phyloP scores from a whole-genome alignment of 345 rosid genomes.

The Rhodomyrtus tomentosa region DNA sequence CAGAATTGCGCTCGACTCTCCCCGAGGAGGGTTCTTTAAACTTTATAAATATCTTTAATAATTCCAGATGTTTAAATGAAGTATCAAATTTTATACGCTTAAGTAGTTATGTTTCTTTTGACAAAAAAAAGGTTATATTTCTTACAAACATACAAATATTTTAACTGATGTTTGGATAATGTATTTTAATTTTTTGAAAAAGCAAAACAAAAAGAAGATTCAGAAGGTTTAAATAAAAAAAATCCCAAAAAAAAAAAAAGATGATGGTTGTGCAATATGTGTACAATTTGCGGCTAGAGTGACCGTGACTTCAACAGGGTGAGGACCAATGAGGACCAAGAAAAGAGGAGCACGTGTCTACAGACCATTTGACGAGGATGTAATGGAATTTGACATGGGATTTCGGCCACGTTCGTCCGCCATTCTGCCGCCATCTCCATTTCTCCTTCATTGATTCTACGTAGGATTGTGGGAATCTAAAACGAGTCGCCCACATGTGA shows the following conservation, averaged over 20 bases:
- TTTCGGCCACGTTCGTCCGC: not conserved
- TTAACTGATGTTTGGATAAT: not conserved
- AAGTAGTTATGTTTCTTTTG: too few relatives aligned
- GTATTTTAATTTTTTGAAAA: not conserved
- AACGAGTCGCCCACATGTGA: not conserved
- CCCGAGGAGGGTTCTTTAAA: not conserved
- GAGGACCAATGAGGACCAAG: not conserved
- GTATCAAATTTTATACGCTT: too few relatives aligned
- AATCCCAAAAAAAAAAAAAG: not conserved
- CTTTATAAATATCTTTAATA: not conserved
- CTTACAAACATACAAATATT: not conserved
- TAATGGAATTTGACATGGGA: not conserved
- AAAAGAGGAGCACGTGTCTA: not conserved
- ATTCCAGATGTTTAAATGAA: not conserved
- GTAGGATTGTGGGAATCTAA: not conserved
- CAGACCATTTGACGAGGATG: not conserved
- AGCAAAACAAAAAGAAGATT: not conserved
- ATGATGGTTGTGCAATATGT: not conserved
- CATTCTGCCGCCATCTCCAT: not conserved
- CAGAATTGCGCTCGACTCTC: not conserved
- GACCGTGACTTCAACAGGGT: not conserved
- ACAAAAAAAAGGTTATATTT: too few relatives aligned
- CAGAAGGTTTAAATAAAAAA: not conserved
- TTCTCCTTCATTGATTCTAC: not conserved
- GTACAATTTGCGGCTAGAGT: not conserved